Percentiles rank a stretch among this genome's conserved stretches.
Evolutionary conservation across 345 rosid species (phyloP).

Genomic region (Litchi chinensis): DNA sequence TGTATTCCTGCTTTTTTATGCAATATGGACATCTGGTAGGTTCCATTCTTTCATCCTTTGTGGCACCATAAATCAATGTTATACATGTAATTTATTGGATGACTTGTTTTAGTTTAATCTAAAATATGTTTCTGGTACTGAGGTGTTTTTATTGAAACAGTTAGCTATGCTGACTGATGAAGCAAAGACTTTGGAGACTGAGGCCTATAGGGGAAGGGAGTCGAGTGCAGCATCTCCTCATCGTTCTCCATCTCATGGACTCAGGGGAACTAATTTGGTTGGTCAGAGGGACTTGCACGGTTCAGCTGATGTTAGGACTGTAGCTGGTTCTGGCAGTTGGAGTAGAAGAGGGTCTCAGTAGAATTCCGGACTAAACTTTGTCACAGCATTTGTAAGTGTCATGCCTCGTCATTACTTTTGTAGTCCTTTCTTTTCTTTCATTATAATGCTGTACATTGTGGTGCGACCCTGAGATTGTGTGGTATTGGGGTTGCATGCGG

Average conservation of each 20-base stretch:
- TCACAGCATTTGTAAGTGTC: constrained; percentile 31
- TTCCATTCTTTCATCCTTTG: neutral
- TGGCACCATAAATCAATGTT: neutral
- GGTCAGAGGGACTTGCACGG: constrained; percentile 40
- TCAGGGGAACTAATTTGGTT: constrained; percentile 28
- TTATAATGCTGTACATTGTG: neutral
- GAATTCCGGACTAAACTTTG: constrained; percentile 8
- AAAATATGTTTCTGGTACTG: neutral
- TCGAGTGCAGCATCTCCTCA: constrained; percentile 41
- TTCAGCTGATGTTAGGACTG: constrained; percentile 40
- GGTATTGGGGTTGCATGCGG: neutral
- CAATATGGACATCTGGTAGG: neutral
- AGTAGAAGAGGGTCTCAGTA: constrained; percentile 52
- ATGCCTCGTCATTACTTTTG: neutral
- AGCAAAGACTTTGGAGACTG: constrained; percentile 65
- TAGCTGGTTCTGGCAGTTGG: constrained; percentile 48
- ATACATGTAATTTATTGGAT: neutral
- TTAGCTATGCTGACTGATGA: constrained; percentile 59
- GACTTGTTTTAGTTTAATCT: neutral
- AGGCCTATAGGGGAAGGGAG: constrained; percentile 43
- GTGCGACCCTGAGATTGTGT: neutral
- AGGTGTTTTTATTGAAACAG: constrained; percentile 40
- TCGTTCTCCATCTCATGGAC: constrained; percentile 36
- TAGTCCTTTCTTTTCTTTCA: neutral
- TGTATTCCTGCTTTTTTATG: neutral